Percentiles rank a stretch among this genome's conserved stretches.
Evolutionary conservation across 768 basidiomycete genomes (phyloP).

Genomic region (Rubroboletus pulcherrimus): DNA sequence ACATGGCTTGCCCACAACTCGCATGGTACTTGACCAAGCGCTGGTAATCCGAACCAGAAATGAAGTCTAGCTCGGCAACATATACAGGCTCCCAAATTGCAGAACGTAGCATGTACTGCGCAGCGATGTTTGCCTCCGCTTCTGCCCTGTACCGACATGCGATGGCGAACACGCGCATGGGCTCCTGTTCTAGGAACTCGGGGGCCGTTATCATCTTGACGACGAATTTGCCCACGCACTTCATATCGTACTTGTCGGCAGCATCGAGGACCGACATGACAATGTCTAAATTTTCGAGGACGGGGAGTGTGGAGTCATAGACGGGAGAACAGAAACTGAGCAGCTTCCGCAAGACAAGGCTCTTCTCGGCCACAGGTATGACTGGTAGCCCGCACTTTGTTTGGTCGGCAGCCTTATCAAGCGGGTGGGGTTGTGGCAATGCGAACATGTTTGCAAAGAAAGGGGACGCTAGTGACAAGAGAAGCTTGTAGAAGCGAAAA

Average conservation of each 20-base stretch:
- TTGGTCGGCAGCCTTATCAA: slow-evolving; percentile 27
- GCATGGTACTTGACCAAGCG: slow-evolving; percentile 35
- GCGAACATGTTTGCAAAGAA: slow-evolving; percentile 57
- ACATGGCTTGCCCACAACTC: slow-evolving; percentile 33
- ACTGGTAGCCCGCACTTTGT: slow-evolving; percentile 37
- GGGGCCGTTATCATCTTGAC: slow-evolving; percentile 31
- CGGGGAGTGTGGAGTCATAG: slow-evolving; percentile 33
- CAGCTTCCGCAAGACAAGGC: slow-evolving; percentile 37
- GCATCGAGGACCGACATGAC: slow-evolving; percentile 43
- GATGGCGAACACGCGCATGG: slow-evolving; percentile 36
- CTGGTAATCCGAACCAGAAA: slow-evolving; percentile 36
- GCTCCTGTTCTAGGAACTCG: slow-evolving; percentile 32
- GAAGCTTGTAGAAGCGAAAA: slow-evolving; percentile 52
- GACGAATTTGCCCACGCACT: slow-evolving; percentile 36
- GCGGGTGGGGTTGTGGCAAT: slow-evolving; percentile 40
- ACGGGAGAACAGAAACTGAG: slow-evolving; percentile 49
- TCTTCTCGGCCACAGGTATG: slow-evolving; percentile 47
- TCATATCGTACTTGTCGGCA: slow-evolving; percentile 51
- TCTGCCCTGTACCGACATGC: slow-evolving; percentile 36
- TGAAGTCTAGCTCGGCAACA: slow-evolving; percentile 34
- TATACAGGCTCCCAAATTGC: slow-evolving; percentile 33
- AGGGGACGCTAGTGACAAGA: slow-evolving; percentile 54
- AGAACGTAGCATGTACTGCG: slow-evolving; percentile 34
- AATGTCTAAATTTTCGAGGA: slow-evolving; percentile 37
- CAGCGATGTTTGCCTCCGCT: slow-evolving; percentile 34